These are phyloP conservation scores for Eragrostis curvula DNA, from an alignment of 176 grass and related monocot genomes.

Conservation along the genomic window DNA sequence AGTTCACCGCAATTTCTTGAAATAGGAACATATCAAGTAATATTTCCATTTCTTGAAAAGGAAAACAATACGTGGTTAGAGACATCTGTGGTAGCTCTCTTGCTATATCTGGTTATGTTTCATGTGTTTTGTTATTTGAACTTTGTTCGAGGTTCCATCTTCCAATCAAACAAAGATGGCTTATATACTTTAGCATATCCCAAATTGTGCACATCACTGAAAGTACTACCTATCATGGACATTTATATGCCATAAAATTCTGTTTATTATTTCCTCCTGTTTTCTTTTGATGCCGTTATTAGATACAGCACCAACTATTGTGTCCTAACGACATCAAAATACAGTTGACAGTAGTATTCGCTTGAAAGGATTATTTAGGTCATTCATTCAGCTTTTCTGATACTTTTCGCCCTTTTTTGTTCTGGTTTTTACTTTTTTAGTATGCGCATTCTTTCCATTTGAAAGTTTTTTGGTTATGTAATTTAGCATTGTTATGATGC, in stretches of 20 bases:
- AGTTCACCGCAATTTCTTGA: not conserved
- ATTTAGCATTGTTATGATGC: not conserved
- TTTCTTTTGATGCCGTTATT: no score
- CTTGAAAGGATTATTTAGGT: not conserved
- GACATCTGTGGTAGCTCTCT: constrained; percentile 18
- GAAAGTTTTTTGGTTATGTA: not conserved
- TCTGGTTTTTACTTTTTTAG: not conserved
- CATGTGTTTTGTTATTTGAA: not conserved
- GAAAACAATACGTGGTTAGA: not conserved
- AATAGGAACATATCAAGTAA: not conserved
- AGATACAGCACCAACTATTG: not conserved
- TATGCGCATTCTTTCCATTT: not conserved
- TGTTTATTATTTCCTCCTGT: no score
- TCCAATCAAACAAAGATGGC: not conserved
- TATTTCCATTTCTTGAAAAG: not conserved
- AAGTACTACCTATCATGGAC: not conserved
- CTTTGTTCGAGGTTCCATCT: not conserved
- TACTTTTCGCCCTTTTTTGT: not conserved
- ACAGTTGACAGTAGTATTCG: not conserved
- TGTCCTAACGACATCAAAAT: not conserved
- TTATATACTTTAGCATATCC: constrained; percentile 1
- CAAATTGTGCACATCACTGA: not conserved
- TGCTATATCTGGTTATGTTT: not conserved
- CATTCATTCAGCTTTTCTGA: not conserved
- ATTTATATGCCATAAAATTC: not conserved